These are phyloP conservation scores for Boletus fagicola DNA, from an alignment of 768 basidiomycete species.

Conservation along the genomic window DNA sequence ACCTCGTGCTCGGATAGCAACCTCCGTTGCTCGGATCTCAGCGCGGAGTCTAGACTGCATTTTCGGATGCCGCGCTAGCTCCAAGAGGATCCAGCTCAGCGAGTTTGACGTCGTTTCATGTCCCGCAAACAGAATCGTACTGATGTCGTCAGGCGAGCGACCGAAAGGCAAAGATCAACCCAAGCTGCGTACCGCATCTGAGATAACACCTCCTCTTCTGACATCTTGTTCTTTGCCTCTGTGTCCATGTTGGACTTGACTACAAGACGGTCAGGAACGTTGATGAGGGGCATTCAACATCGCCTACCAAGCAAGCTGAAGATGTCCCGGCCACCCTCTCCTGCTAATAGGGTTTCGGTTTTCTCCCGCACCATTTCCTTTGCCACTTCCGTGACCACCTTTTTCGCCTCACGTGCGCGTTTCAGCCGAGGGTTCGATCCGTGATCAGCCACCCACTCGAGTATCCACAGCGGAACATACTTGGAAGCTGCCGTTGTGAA, in stretches of 20 bases:
- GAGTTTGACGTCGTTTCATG: slow-evolving; percentile 64
- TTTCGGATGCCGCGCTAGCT: slow-evolving; percentile 56
- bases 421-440: slow-evolving; percentile 20
- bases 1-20: slow-evolving; percentile 8
- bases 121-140: slow-evolving; percentile 47
- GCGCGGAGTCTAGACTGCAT: slow-evolving; percentile 58
- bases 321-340: slow-evolving; percentile 19
- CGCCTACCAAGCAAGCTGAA: slow-evolving; percentile 40
- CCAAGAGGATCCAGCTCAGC: slow-evolving; percentile 60
- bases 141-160: slow-evolving; percentile 12
- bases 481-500: slow-evolving; percentile 15
- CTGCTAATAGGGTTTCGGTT: slow-evolving; percentile 7
- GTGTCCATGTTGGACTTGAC: slow-evolving; percentile 32
- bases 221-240: slow-evolving; percentile 25
- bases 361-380: slow-evolving; percentile 22
- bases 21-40: slow-evolving; percentile 16
- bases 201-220: slow-evolving; percentile 15
- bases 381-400: slow-evolving; percentile 7
- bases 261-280: background rate
- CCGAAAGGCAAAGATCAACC: background rate
- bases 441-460: slow-evolving; percentile 37
- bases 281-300: background rate
- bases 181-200: slow-evolving; percentile 21
- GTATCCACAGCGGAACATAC: slow-evolving; percentile 17
- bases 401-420: slow-evolving; percentile 16